A percentile compares a stretch with the other conserved stretches of the same genome.
phyloP scores from a whole-genome alignment of 2,329 filamentous ascomycete species.

The Hymenoscyphus linearis region DNA sequence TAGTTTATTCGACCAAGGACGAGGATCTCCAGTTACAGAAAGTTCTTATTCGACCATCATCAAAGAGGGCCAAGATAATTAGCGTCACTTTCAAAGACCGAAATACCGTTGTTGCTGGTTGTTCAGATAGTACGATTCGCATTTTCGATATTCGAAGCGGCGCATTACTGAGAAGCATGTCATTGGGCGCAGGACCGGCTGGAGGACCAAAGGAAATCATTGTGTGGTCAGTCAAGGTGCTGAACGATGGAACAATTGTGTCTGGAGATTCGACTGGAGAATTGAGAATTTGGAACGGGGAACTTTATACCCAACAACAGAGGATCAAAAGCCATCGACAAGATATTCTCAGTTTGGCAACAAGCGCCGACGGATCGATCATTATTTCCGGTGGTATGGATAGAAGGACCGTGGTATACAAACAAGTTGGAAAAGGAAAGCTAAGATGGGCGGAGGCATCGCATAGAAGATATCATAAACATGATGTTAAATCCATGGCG shows the following conservation, averaged over 20 bases:
- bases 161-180: constrained; percentile 72
- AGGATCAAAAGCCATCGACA: constrained; percentile 82
- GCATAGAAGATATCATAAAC: constrained; percentile 80
- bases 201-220: constrained; percentile 80
- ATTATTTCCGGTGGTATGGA: constrained; percentile 93
- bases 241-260: constrained; percentile 83
- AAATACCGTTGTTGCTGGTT: constrained; percentile 79
- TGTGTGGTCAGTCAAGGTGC: constrained; percentile 87
- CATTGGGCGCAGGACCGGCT: constrained; percentile 70
- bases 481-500: constrained; percentile 93
- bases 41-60: constrained; percentile 68
- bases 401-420: constrained; percentile 78
- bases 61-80: constrained; percentile 82
- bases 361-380: constrained; percentile 71
- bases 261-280: constrained; percentile 94
- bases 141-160: constrained; percentile 82
- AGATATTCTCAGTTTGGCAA: constrained; percentile 83
- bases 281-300: constrained; percentile 88
- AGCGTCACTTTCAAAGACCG: constrained; percentile 87
- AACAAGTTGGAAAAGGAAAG: constrained; percentile 53
- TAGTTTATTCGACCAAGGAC: constrained; percentile 81
- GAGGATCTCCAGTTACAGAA: constrained; percentile 75
- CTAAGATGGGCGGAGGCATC: constrained; percentile 79
- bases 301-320: constrained; percentile 83
- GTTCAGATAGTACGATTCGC: constrained; percentile 93